Evolutionary conservation across 2,329 filamentous ascomycete species (phyloP).

Genomic region (Pseudocercospora crystallina): DNA sequence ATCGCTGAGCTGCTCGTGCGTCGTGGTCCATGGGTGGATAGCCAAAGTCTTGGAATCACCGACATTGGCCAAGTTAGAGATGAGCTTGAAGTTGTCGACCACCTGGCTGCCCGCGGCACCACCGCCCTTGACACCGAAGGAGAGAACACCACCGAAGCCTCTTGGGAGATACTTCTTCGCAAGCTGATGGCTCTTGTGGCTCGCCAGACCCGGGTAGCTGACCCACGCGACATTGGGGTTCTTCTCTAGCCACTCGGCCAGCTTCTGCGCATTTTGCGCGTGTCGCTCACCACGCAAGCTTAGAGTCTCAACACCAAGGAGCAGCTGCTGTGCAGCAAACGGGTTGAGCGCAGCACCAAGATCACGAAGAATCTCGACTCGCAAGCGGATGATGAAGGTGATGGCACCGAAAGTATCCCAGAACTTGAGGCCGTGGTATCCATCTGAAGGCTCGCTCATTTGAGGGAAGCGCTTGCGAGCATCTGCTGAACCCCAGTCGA

Average conservation of each 20-base stretch:
- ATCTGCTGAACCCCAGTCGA: slow-evolving; percentile 84
- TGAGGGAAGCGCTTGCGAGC: slow-evolving; percentile 73
- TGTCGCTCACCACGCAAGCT: slow-evolving; percentile 84
- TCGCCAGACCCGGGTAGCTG: slow-evolving; percentile 84
- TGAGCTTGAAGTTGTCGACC: slow-evolving; percentile 91
- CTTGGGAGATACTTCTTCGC: slow-evolving; percentile 85
- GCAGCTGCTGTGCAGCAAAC: slow-evolving; percentile 87
- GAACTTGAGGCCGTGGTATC: slow-evolving; percentile 92
- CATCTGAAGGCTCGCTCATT: slow-evolving; percentile 82
- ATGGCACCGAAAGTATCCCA: slow-evolving; percentile 86
- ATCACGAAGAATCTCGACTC: slow-evolving; percentile 88
- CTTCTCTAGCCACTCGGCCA: slow-evolving; percentile 80
- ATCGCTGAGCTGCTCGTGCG: slow-evolving; percentile 85
- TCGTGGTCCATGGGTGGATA: slow-evolving; percentile 93
- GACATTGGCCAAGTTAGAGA: slow-evolving; percentile 94
- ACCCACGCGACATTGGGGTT: slow-evolving; percentile 89
- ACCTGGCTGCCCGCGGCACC: slow-evolving; percentile 79
- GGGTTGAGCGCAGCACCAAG: slow-evolving; percentile 80
- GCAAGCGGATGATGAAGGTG: slow-evolving; percentile 78
- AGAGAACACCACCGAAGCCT: slow-evolving; percentile 87
- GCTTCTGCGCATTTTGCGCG: slow-evolving; percentile 74
- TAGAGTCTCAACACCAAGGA: slow-evolving; percentile 87
- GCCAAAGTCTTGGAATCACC: slow-evolving; percentile 93
- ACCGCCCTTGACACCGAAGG: slow-evolving; percentile 89
- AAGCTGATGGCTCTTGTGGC: slow-evolving; percentile 73